These are phyloP conservation scores for Colletotrichum euphorbiae DNA, from an alignment of 2,329 filamentous ascomycete genomes.

Conservation along the genomic window DNA sequence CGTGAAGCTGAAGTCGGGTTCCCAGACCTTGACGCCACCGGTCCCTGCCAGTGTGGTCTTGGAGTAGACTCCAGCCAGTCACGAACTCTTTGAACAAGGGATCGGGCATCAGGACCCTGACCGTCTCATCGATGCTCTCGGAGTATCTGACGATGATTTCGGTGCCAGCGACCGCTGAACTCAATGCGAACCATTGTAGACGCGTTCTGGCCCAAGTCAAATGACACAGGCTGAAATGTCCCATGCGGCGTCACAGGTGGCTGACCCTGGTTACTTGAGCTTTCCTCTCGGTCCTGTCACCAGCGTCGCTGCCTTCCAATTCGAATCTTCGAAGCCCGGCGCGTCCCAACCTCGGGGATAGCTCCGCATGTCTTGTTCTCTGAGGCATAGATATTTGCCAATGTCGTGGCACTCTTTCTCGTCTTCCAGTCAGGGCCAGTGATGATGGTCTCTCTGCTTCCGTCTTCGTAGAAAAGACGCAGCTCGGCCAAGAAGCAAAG, in stretches of 20 bases:
- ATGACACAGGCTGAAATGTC: slow-evolving; percentile 47
- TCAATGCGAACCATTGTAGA: slow-evolving; percentile 44
- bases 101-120: slow-evolving; percentile 54
- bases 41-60: slow-evolving; percentile 50
- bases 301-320: slow-evolving; percentile 50
- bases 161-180: slow-evolving; percentile 40
- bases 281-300: slow-evolving; percentile 54
- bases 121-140: slow-evolving; percentile 44
- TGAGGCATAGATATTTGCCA: slow-evolving; percentile 55
- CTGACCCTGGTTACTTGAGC: slow-evolving; percentile 54
- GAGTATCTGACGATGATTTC: slow-evolving; percentile 43
- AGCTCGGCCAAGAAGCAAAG: slow-evolving; percentile 55
- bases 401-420: slow-evolving; percentile 52
- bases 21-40: slow-evolving; percentile 48
- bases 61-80: slow-evolving; percentile 51
- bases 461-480: slow-evolving; percentile 52
- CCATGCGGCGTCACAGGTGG: slow-evolving; percentile 53
- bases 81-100: slow-evolving; percentile 51
- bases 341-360: slow-evolving; percentile 52
- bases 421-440: slow-evolving; percentile 53
- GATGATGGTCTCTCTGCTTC: slow-evolving; percentile 49
- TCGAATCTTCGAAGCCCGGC: slow-evolving; percentile 41
- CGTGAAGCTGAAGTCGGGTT: slow-evolving; percentile 56
- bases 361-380: slow-evolving; percentile 51
- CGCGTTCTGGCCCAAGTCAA: slow-evolving; percentile 44